Base-by-base conservation (phyloP, 163 green algal genomes). In the Scenedesmus sp. region DNA sequence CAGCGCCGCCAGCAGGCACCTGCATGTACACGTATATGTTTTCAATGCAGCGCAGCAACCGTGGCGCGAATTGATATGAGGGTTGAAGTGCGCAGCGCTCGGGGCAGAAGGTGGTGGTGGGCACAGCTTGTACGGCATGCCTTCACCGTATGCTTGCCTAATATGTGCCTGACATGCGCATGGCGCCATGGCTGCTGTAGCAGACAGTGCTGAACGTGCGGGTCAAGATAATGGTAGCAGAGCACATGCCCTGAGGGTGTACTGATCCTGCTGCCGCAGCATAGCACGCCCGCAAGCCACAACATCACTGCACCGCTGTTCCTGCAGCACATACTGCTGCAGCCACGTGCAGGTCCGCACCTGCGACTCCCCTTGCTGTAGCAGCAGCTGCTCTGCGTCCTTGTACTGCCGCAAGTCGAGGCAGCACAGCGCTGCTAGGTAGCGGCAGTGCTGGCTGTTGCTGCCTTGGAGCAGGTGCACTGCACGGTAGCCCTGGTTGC, bases 381-480 rank as follows among this genome's bases (percentile, higher is more conserved):
- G 88, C 64, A 99, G 94, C n/a, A 96, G 96, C 18, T 95, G 91
- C 90, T 99, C 97, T n/a, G 97, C 97, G 77, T 99, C 97, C 5
- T 91, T 92, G 84, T 98, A 95, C 60, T 96, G 96, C 55, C 95
- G 93, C 88, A 99, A 93, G 57, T 96, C 90, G 67, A 98, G 87
- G 94, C 95, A 98, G 92, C 94, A 97, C 20, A 97, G 93, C 0
- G 97, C 97, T 91, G 97, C 94, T 66, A 99, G 93, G 90, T 99
- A 99, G n/a, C 97, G 93, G 82, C 95, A 96, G 89, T 96, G 93
- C 70, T 83, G 73, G 57, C 66, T 67, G 57, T 3, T 87, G 57
- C 67, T 70, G 97, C 96, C 96, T 94, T 93, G 94, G 5, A 99
- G 93, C 55, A 98, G 55, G 66, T 96, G 94, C 90, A 98, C 98